These are phyloP conservation scores for Backusella luteola DNA, from an alignment of 192 early-diverging fungal genomes.

Conservation along the genomic window DNA sequence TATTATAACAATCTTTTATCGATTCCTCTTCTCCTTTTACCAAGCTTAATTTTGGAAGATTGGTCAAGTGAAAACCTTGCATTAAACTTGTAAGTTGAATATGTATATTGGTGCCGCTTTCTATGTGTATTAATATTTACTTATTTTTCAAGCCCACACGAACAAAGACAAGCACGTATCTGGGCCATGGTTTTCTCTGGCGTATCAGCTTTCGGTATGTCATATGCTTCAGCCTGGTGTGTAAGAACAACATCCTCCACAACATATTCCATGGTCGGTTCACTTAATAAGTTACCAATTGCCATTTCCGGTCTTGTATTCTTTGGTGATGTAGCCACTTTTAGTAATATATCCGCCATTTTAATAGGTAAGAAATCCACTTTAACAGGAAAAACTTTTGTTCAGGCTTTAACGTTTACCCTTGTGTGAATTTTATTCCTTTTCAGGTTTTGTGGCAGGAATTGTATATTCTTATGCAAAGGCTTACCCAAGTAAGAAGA, in stretches of 20 bases:
- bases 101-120: neutral
- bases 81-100: conserved; percentile 53
- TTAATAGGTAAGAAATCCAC: conserved; percentile 56
- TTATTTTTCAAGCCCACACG: conserved; percentile 30
- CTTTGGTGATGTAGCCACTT: conserved; percentile 81
- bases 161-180: conserved; percentile 44
- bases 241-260: conserved; percentile 76
- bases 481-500: conserved; percentile 53
- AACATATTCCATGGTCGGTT: conserved; percentile 90
- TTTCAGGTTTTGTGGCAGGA: conserved; percentile 57
- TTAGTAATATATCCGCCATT: conserved; percentile 77
- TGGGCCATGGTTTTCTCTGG: conserved; percentile 74
- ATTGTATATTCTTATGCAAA: conserved; percentile 71
- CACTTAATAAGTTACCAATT: conserved; percentile 94
- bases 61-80: conserved; percentile 57
- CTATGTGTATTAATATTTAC: neutral
- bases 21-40: conserved; percentile 67
- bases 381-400: neutral
- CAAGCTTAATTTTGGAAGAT: conserved; percentile 67
- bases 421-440: neutral
- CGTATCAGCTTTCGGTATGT: conserved; percentile 83
- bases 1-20: conserved; percentile 95
- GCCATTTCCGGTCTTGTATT: conserved; percentile 90
- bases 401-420: neutral
- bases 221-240: conserved; percentile 82